These are phyloP conservation scores for Elymus sibiricus DNA, from an alignment of 176 grass and related monocot species.

Conservation along the genomic window DNA sequence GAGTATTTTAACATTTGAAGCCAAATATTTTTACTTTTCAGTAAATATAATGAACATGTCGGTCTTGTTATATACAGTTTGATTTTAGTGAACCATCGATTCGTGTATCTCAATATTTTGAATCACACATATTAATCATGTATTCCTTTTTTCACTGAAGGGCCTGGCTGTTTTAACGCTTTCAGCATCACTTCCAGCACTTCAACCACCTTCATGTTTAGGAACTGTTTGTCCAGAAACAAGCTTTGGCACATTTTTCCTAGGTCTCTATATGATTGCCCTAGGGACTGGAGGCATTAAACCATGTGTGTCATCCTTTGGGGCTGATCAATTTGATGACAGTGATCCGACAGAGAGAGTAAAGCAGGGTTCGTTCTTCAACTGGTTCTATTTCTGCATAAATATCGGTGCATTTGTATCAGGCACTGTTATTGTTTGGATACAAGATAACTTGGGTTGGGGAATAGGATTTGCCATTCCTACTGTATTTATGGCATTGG, in stretches of 20 bases:
- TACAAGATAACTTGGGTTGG: slow-evolving; percentile 88
- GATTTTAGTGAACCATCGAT: not conserved
- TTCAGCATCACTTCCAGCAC: slow-evolving; percentile 61
- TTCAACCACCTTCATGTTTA: slow-evolving; percentile 51
- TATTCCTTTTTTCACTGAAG: slow-evolving; percentile 35
- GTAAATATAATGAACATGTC: not conserved
- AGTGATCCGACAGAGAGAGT: slow-evolving; percentile 68
- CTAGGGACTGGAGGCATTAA: slow-evolving; percentile 89
- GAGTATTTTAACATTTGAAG: slow-evolving; percentile 3
- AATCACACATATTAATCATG: not conserved
- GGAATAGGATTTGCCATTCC: slow-evolving; percentile 80
- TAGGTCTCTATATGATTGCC: slow-evolving; percentile 81
- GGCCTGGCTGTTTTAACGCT: slow-evolving; percentile 72
- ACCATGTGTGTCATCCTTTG: slow-evolving; percentile 87
- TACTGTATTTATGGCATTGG: slow-evolving; percentile 79
- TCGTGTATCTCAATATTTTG: not conserved
- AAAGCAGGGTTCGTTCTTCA: slow-evolving; percentile 89
- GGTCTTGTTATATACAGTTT: not conserved
- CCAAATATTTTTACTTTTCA: not conserved
- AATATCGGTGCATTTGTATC: slow-evolving; percentile 71
- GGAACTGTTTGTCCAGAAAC: slow-evolving; percentile 51
- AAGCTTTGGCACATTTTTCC: slow-evolving; percentile 52
- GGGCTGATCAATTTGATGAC: slow-evolving; percentile 92
- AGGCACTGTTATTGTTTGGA: slow-evolving; percentile 79
- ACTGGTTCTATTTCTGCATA: slow-evolving; percentile 96